Percentiles rank a stretch among this genome's conserved stretches.
phyloP scores from a whole-genome alignment of 108 stramenopile species.

The Asterionellopsis glacialis region DNA sequence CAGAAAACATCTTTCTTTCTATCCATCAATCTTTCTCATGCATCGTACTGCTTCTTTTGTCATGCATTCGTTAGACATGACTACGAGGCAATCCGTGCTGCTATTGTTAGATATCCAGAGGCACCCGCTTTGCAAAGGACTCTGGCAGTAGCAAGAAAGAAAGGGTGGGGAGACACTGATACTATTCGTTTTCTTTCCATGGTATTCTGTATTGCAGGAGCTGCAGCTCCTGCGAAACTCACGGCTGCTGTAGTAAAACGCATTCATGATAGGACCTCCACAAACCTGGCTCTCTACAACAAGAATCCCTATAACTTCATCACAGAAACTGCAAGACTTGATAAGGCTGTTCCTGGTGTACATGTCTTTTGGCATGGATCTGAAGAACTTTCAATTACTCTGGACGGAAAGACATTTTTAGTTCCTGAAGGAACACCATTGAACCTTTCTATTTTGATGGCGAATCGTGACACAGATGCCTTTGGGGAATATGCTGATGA shows the following conservation, averaged over 20 bases:
- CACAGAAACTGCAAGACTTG: slow-evolving; percentile 1
- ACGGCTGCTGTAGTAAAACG: slow-evolving; percentile 2
- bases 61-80: background rate
- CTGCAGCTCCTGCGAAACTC: slow-evolving; percentile 8
- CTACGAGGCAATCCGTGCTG: slow-evolving; percentile 1
- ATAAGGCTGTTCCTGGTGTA: slow-evolving; percentile 5
- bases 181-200: slow-evolving; percentile 6
- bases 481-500: no score
- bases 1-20: no score
- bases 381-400: slow-evolving; percentile 5
- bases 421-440: slow-evolving; percentile 7
- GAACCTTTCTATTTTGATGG: slow-evolving; percentile 5
- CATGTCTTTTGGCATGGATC: slow-evolving; percentile 3
- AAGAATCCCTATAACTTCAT: background rate
- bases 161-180: slow-evolving; percentile 2
- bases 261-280: background rate
- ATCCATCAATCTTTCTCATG: no score
- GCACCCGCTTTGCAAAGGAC: slow-evolving; percentile 3
- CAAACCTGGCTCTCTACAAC: background rate
- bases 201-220: slow-evolving; percentile 7
- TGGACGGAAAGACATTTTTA: background rate
- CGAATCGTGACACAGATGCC: slow-evolving; percentile 6
- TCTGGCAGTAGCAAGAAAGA: background rate
- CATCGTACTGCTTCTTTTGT: no score
- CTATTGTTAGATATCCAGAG: slow-evolving; percentile 9